phyloP scores from a whole-genome alignment of 768 basidiomycete species.

The Tylopilus sp. region DNA sequence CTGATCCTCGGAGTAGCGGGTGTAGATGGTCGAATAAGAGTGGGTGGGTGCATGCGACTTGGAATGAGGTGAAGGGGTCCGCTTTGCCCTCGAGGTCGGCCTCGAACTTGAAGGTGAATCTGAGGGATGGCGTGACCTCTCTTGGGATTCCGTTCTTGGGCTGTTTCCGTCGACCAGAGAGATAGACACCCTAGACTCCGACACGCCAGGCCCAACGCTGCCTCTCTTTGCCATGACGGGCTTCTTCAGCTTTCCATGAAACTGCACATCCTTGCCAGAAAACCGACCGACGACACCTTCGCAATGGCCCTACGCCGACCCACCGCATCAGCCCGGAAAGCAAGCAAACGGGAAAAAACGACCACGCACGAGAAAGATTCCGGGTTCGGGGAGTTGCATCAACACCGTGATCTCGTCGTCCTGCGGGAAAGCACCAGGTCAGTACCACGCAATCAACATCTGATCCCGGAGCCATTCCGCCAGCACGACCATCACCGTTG shows the following conservation, averaged over 20 bases:
- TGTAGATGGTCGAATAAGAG: slow-evolving; percentile 16
- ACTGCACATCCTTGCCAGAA: slow-evolving; percentile 56
- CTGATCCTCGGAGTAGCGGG: slow-evolving; percentile 16
- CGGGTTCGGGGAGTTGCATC: slow-evolving; percentile 61
- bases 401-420: slow-evolving; percentile 78
- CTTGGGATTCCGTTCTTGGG: slow-evolving; percentile 1
- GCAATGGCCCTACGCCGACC: slow-evolving; percentile 63
- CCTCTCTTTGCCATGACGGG: slow-evolving; percentile 72
- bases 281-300: slow-evolving; percentile 86
- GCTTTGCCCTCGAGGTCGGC: slow-evolving; percentile 19
- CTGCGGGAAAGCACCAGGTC: slow-evolving; percentile 35
- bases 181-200: slow-evolving; percentile 17
- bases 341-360: no score
- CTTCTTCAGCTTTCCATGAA: slow-evolving; percentile 73
- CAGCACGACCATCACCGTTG: neutral
- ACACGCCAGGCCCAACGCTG: slow-evolving; percentile 9
- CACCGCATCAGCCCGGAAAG: neutral
- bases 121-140: slow-evolving; percentile 4
- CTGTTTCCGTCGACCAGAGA: slow-evolving; percentile 13
- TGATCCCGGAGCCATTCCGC: neutral
- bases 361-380: slow-evolving; percentile 59
- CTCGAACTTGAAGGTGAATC: slow-evolving; percentile 18
- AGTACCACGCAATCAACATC: slow-evolving; percentile 1
- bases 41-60: slow-evolving; percentile 13
- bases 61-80: slow-evolving; percentile 13